These are phyloP conservation scores for Fraxinus paxiana DNA, from an alignment of 305 asterid genomes.

Conservation along the genomic window DNA sequence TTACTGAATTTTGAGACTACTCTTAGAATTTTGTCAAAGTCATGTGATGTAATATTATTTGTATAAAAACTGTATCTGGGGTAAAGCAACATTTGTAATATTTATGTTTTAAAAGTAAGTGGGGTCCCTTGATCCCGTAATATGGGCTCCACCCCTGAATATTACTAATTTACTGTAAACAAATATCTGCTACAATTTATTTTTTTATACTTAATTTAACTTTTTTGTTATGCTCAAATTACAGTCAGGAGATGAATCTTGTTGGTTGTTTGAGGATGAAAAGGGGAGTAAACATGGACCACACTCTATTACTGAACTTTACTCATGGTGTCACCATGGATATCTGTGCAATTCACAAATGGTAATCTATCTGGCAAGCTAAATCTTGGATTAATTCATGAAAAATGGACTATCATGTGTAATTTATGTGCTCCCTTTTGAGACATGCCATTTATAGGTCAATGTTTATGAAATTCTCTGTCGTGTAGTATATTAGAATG, in stretches of 20 bases:
- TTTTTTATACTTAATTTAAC: not conserved
- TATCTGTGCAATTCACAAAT: slow-evolving; percentile 48
- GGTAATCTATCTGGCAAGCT: slow-evolving; percentile 41
- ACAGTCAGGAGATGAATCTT: slow-evolving; percentile 63
- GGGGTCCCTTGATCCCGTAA: not conserved
- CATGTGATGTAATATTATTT: not conserved
- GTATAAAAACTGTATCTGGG: not conserved
- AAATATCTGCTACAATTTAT: not conserved
- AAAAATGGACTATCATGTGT: not conserved
- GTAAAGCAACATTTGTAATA: not conserved
- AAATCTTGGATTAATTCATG: slow-evolving; percentile 8
- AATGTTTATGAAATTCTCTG: not conserved
- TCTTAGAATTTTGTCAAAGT: not conserved
- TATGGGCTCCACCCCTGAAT: not conserved
- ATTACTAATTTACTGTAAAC: not conserved
- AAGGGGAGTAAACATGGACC: slow-evolving; percentile 82
- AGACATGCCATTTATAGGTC: slow-evolving; percentile 6
- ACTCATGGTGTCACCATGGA: slow-evolving; percentile 75
- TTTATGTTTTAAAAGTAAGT: not conserved
- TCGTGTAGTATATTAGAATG: not conserved
- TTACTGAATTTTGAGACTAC: not conserved
- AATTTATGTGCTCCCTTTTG: slow-evolving; percentile 3
- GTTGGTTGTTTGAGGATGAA: slow-evolving; percentile 79
- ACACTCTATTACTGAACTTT: slow-evolving; percentile 62
- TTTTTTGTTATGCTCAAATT: slow-evolving; percentile 7